Base-by-base conservation (phyloP, 2,329 filamentous ascomycete genomes). In the Pseudogymnoascus sp. region DNA sequence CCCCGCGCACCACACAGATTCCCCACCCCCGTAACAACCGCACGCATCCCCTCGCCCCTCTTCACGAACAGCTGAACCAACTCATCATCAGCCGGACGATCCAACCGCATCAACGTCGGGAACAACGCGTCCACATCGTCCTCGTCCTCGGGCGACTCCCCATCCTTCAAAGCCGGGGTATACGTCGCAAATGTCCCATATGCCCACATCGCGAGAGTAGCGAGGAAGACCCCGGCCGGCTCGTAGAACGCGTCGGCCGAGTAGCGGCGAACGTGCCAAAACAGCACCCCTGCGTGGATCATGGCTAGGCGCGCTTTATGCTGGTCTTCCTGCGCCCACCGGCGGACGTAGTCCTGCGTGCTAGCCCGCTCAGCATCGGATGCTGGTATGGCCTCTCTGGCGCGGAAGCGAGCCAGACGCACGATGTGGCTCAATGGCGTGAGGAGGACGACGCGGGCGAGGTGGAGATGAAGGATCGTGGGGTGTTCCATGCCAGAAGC, bases 221-320 rank as follows among this genome's bases (percentile, higher is more conserved):
- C 77, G 3, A 81, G 72, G 62, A 78, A 80, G 0, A 77, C 73
- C 0, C 77, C 75, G 1, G 74, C 70, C 0, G 79, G 77, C 65
- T 82, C 79, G 64, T 79, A 76, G 62, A 82, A 81, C 11, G 75
- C 77, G 65, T 77, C 76, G 1, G 75, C 74, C 2, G 77, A 78
- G 67, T 79, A 82, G 14, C 79, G 74, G 16, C 80, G 76, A 0
- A 83, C 73, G 64, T 83, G 79, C 78, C 80, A 82, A 65, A 82
- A 79, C 0, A 79, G 70, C 3, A 76, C 77, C 2, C 80, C 82
- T 3, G 80, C 79, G 66, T 84, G 82, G 5, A 84, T 76, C 37
- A 81, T 76, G n/a, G 80, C 78, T 0, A 83, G 73, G n/a, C 81
- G 76, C n/a, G 81, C 80, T 72, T 84, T 84, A 69, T 79, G 79